Conservation (phyloP, 2,329 filamentous ascomycete species). For the Cyclaneusma minus region DNA sequence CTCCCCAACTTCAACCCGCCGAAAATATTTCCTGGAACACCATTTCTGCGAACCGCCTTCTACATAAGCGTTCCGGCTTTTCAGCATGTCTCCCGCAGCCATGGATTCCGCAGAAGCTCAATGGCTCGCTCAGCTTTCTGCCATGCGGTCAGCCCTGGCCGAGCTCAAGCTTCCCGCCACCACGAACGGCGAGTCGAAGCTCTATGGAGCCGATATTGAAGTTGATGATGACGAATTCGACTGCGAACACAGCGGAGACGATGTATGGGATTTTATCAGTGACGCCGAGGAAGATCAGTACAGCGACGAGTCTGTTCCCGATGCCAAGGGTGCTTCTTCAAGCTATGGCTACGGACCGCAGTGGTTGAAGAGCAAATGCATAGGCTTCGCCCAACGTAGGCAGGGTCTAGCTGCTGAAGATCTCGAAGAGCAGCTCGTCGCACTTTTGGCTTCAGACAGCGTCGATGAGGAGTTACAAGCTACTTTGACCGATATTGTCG, state of each 20-base stretch:
- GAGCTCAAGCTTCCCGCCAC: constrained; percentile 39
- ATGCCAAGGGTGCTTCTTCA: constrained; percentile 10
- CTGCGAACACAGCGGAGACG: constrained; percentile 50
- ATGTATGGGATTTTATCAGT: constrained; percentile 87
- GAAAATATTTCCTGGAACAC: no score
- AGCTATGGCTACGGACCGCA: constrained; percentile 32
- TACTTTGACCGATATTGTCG: constrained; percentile 73
- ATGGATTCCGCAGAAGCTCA: constrained; percentile 30
- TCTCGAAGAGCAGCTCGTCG: constrained; percentile 64
- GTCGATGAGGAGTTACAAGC: constrained; percentile 84
- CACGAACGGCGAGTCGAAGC: constrained; percentile 25
- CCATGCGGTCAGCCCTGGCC: constrained; percentile 76
- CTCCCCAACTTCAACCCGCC: no score
- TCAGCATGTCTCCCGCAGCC: constrained; percentile 10
- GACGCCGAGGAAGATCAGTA: constrained; percentile 52
- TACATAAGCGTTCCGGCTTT: no score
- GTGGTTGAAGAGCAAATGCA: constrained; percentile 62
- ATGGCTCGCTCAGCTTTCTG: constrained; percentile 75
- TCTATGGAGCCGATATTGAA: constrained; percentile 41
- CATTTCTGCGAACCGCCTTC: no score
- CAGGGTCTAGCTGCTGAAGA: constrained; percentile 52
- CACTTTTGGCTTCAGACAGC: constrained; percentile 50
- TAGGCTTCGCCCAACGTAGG: constrained; percentile 45
- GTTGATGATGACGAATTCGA: constrained; percentile 35
- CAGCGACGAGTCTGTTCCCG: constrained; percentile 23